These are phyloP conservation scores for Marchantia polymorpha DNA, from an alignment of 225 moss, liverwort and hornwort species.

Conservation along the genomic window DNA sequence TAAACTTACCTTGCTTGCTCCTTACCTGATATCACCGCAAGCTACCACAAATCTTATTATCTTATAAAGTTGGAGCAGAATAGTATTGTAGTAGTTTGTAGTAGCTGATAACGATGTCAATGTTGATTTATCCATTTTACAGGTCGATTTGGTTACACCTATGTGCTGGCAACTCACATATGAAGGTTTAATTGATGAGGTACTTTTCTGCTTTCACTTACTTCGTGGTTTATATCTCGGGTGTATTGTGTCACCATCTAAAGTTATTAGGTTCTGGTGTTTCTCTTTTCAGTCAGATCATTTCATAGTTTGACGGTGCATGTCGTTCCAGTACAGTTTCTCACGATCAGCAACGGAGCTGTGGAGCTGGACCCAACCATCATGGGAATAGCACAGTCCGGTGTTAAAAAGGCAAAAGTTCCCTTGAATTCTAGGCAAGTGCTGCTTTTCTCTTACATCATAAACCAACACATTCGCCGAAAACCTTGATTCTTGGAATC, in stretches of 20 bases:
- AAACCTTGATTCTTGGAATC: not conserved
- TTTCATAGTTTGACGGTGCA: constrained; percentile 2
- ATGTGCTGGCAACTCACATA: constrained; percentile 99
- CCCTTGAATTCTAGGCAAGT: constrained; percentile 88
- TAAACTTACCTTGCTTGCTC: not conserved
- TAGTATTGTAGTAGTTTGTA: not conserved
- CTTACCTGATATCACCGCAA: not conserved
- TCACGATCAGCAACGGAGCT: constrained; percentile 82
- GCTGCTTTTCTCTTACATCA: not conserved
- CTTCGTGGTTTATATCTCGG: not conserved
- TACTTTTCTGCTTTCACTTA: constrained; percentile 25
- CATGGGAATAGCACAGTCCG: constrained; percentile 63
- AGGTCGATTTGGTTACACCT: constrained; percentile 92
- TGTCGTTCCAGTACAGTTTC: constrained; percentile 54
- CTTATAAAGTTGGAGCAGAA: not conserved
- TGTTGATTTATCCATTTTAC: not conserved
- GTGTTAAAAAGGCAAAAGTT: constrained; percentile 73
- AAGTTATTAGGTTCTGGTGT: too few relatives aligned
- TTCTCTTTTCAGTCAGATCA: not conserved
- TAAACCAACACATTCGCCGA: not conserved
- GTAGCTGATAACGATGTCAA: not conserved
- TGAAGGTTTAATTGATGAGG: constrained; percentile 98
- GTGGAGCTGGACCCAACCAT: constrained; percentile 80
- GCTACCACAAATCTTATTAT: not conserved
- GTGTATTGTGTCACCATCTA: not conserved